Evolutionary conservation across 1,284 basidiomycete genomes (phyloP), one percentile per base, ranked within the genome.

Genomic region (Filobasidium uniguttulatum): DNA sequence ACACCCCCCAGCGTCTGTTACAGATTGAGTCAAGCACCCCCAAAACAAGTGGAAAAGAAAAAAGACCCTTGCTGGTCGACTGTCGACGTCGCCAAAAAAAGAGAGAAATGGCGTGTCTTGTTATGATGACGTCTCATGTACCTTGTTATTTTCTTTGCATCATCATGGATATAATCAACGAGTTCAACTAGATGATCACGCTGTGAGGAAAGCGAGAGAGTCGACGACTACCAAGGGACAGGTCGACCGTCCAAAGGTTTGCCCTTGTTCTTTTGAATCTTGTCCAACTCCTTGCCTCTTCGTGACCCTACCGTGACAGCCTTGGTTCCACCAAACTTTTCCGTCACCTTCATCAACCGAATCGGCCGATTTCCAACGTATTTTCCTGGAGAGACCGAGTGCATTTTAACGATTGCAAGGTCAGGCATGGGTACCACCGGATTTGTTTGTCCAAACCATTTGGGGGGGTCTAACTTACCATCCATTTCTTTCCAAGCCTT

Each of bases 401-500:
- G 41, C 10, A 8, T 17, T 15, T 25, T 25, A 23, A 37, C 35
- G 47, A 44, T 34, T 54, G 46, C 20, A 51, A 50, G 33, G n/a
- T n/a, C n/a, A n/a, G n/a, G n/a, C n/a, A n/a, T n/a, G n/a, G n/a
- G n/a, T n/a, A n/a, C n/a, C n/a, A 44, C 26, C 35, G 10, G 20
- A 22, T n/a, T 23, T 48, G n/a, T 22, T 33, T 17, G 36, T 37
- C 33, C 17, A 35, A 44, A 23, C 30, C 19, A 47, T n/a, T n/a
- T 30, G 15, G 10, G 31, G n/a, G 25, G 29, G 10, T 28, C n/a
- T 0, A 25, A 63, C 82, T 49, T 60, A 84, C 91, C 93, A 68
- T 99, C 88, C 89, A 97, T 97, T 68, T 98, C 89, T 66, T 98
- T 98, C 94, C 94, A 99, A 6, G 94, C 94, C 60, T 80, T 89